These are phyloP conservation scores for Tetracladium marchalianum DNA, from an alignment of 495 filamentous ascomycete genomes.

Conservation along the genomic window DNA sequence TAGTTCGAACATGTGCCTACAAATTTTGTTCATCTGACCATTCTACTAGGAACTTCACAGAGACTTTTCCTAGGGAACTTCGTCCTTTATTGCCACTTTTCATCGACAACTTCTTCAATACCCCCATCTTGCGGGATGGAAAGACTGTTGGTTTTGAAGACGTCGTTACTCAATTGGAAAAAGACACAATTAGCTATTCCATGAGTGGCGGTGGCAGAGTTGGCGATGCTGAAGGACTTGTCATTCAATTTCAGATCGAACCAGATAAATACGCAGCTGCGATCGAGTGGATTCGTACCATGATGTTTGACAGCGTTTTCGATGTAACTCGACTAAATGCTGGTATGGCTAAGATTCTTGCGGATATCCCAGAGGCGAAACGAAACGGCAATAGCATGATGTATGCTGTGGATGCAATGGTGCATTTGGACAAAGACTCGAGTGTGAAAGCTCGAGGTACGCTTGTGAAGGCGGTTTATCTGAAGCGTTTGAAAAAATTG, in stretches of 20 bases:
- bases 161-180: constrained; percentile 79
- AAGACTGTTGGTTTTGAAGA: constrained; percentile 78
- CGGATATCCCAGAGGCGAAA: constrained; percentile 90
- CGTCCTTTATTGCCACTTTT: constrained; percentile 80
- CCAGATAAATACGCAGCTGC: constrained; percentile 74
- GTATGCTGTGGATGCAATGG: constrained; percentile 66
- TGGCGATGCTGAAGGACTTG: constrained; percentile 69
- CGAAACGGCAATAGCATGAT: constrained; percentile 74
- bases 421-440: constrained; percentile 64
- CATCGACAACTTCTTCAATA: constrained; percentile 87
- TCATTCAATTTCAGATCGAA: constrained; percentile 76
- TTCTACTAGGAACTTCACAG: constrained; percentile 66
- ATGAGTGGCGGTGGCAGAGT: constrained; percentile 56
- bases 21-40: constrained; percentile 74
- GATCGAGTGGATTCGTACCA: constrained; percentile 75
- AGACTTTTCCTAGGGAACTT: constrained; percentile 60
- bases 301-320: constrained; percentile 82
- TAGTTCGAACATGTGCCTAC: constrained; percentile 89
- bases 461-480: constrained; percentile 79
- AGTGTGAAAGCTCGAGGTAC: constrained; percentile 68
- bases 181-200: constrained; percentile 76
- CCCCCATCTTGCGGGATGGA: constrained; percentile 71
- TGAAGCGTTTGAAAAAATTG: constrained; percentile 70
- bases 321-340: constrained; percentile 71
- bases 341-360: constrained; percentile 76